Evolutionary conservation across 148 eudicot genomes (phyloP), one percentile per base, ranked within the genome.

Genomic region (Hydrangea macrophylla): DNA sequence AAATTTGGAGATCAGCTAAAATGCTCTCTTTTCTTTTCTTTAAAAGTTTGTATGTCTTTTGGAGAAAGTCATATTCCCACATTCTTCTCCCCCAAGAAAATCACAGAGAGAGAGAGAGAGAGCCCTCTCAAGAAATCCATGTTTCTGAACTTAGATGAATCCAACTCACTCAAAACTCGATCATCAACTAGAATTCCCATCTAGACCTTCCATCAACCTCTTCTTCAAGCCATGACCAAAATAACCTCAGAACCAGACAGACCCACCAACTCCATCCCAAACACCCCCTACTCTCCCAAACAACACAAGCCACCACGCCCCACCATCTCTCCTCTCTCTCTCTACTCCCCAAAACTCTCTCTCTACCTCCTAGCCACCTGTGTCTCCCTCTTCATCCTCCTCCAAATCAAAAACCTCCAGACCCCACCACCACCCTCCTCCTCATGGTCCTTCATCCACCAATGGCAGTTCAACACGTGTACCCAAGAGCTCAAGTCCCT

Each of bases 391-490:
- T 84, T 86, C 65, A 8, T 84, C 60, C 37, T 86, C 67, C 77
- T 84, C 57, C 80, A 83, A 57, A 68, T 79, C 66, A 80, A 78
- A 42, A 72, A 81, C 25, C 77, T 79, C 28, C 82, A 31, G 61
- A 65, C 24, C 23, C 70, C 70, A 56, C 22, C 57, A 65, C 27
- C 35, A 20, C 24, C 73, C n/a, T 62, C 75, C 17, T 50, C 62
- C 23, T 13, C 75, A 57, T 54, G 69, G 59, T 3, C 26, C 9
- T 67, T 62, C 36, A 48, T 66, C 39, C 55, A 64, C 61, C 51
- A 65, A 40, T 63, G 62, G 62, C 40, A 23, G n/a, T n/a, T n/a
- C 22, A 12, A 31, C 28, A 36, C 44, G 24, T 58, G 60, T 73
- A 27, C 20, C 18, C 54, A 51, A 22, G 30, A 60, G 18, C 33